Conservation (phyloP, 2,329 filamentous ascomycete genomes). For the Arthroderma sp. region DNA sequence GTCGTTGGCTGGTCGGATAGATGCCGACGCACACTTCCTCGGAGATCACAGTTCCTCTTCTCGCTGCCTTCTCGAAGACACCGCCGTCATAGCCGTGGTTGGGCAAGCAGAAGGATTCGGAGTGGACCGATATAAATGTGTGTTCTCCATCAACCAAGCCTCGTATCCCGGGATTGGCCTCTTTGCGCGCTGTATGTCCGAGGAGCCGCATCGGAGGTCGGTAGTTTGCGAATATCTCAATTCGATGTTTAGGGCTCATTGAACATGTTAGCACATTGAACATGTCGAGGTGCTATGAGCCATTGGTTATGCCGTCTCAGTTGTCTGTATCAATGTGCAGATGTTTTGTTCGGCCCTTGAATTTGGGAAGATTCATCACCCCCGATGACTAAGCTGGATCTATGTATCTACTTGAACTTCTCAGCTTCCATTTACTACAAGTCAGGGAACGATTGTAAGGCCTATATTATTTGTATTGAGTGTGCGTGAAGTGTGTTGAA, state of each 20-base stretch:
- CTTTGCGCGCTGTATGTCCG: neutral
- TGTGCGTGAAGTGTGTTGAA: neutral
- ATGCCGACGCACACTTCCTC: neutral
- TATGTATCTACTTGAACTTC: neutral
- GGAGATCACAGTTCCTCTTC: neutral
- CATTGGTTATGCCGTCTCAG: neutral
- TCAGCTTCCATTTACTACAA: neutral
- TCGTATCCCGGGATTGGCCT: neutral
- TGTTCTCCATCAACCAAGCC: neutral
- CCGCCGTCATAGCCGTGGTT: neutral
- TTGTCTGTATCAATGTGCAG: neutral
- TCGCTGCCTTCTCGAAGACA: neutral
- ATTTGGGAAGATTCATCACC: too few relatives aligned
- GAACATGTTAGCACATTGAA: too few relatives aligned
- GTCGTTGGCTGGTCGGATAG: neutral
- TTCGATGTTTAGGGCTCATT: too few relatives aligned
- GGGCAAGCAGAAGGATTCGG: neutral
- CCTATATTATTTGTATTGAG: neutral
- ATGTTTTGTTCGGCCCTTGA: too few relatives aligned
- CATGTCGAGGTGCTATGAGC: neutral
- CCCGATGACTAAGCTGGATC: neutral
- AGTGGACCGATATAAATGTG: neutral
- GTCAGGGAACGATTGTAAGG: neutral
- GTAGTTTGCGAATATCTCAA: too few relatives aligned
- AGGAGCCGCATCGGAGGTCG: neutral